Conservation (phyloP, 495 filamentous ascomycete species). For the Penicillium bovifimosum region DNA sequence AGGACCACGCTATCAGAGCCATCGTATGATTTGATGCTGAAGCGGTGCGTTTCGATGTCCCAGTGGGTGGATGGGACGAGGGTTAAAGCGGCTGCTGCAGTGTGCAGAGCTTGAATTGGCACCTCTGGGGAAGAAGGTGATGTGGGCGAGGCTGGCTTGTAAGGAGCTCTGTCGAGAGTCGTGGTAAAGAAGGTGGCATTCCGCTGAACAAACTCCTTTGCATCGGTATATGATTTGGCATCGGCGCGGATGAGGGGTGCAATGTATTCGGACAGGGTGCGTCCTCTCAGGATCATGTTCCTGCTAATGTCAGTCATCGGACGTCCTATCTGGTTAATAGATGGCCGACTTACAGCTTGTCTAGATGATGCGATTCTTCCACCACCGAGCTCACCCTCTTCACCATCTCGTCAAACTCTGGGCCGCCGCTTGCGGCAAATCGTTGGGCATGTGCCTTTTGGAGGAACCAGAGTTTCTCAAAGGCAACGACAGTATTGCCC, state of each 20-base stretch:
- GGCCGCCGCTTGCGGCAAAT: constrained; percentile 28
- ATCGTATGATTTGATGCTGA: constrained; percentile 37
- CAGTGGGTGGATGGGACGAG: constrained; percentile 38
- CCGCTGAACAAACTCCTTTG: constrained; percentile 51
- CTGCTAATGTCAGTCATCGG: constrained; percentile 16
- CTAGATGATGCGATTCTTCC: constrained; percentile 23
- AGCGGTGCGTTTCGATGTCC: constrained; percentile 32
- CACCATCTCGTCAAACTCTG: constrained; percentile 47
- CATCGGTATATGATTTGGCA: constrained; percentile 55
- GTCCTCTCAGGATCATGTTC: constrained; percentile 26
- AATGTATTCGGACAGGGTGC: constrained; percentile 35
- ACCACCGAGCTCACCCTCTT: constrained; percentile 30
- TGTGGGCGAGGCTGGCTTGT: constrained; percentile 19
- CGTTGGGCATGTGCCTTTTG: constrained; percentile 64
- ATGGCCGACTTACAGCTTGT: constrained; percentile 26
- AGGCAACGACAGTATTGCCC: constrained; percentile 80
- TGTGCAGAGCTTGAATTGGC: constrained; percentile 36
- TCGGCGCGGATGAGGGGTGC: constrained; percentile 52
- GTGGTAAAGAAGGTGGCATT: constrained; percentile 61
- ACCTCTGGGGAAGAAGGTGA: constrained; percentile 13
- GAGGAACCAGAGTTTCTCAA: constrained; percentile 73
- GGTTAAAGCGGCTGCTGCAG: constrained; percentile 30
- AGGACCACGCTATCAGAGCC: constrained; percentile 20
- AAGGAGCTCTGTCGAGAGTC: constrained; percentile 30
- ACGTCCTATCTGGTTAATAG: no score